phyloP scores from a whole-genome alignment of 345 rosid species.

The Draba incana region DNA sequence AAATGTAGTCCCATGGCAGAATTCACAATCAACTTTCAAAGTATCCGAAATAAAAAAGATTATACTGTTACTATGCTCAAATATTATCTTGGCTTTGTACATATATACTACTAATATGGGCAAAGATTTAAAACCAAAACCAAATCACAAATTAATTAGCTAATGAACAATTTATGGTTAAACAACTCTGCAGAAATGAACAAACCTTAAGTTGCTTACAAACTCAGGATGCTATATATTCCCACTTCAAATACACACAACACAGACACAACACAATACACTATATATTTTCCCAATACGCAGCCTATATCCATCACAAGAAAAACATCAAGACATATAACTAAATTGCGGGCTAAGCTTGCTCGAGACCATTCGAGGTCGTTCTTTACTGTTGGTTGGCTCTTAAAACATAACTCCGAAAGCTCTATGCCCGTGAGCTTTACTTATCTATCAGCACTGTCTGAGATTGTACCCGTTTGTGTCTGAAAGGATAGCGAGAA shows the following conservation, averaged over 20 bases:
- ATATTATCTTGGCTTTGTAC: neutral
- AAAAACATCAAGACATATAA: constrained; percentile 30
- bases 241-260: constrained; percentile 36
- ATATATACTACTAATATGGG: too few relatives aligned
- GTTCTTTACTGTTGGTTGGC: constrained; percentile 28
- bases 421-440: constrained; percentile 13
- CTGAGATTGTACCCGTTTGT: constrained; percentile 52
- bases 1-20: too few relatives aligned
- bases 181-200: constrained; percentile 25
- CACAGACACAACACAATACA: constrained; percentile 35
- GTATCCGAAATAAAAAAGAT: too few relatives aligned
- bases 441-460: constrained; percentile 27
- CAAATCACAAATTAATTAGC: constrained; percentile 22
- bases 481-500: constrained; percentile 68
- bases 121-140: constrained; percentile 21
- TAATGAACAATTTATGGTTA: constrained; percentile 20
- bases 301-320: constrained; percentile 38
- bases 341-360: constrained; percentile 22
- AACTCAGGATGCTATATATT: constrained; percentile 22
- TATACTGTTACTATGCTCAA: too few relatives aligned
- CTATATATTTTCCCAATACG: constrained; percentile 37
- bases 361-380: constrained; percentile 15
- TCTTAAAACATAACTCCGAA: constrained; percentile 23
- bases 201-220: constrained; percentile 32
- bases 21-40: too few relatives aligned